These are phyloP conservation scores for Metschnikowia continentalis DNA, from an alignment of 805 yeast genomes.

Conservation along the genomic window DNA sequence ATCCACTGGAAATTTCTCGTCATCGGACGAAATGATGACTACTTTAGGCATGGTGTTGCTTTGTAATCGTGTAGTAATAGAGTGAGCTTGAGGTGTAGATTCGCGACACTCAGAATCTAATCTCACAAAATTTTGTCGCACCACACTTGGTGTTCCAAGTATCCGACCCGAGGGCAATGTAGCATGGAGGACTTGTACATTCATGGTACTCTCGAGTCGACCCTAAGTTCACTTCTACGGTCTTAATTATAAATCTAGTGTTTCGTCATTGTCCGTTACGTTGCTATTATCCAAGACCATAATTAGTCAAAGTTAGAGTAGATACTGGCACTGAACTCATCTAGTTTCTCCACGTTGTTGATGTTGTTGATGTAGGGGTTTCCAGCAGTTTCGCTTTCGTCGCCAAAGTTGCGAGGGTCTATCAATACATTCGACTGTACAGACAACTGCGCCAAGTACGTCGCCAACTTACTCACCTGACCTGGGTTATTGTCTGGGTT, in stretches of 20 bases:
- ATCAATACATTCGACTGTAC: conserved; percentile 56
- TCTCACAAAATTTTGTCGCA: conserved; percentile 1
- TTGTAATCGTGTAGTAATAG: neutral
- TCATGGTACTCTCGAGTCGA: too few relatives aligned
- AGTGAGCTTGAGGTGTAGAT: neutral
- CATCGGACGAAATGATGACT: conserved; percentile 71
- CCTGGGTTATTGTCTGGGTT: conserved; percentile 18
- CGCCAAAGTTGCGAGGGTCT: conserved; percentile 37
- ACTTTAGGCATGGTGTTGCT: conserved; percentile 34
- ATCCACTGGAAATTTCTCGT: conserved; percentile 73
- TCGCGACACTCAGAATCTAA: neutral
- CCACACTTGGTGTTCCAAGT: neutral
- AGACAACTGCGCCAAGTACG: conserved; percentile 62
- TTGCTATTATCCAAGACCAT: neutral
- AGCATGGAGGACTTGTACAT: neutral
- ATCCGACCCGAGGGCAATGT: neutral
- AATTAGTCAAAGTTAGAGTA: conserved; percentile 64
- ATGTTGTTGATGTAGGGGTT: conserved; percentile 35
- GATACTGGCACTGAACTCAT: conserved; percentile 85
- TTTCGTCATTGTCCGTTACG: neutral
- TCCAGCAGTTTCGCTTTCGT: conserved; percentile 29
- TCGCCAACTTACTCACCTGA: conserved; percentile 46
- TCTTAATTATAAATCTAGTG: neutral
- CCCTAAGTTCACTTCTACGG: neutral
- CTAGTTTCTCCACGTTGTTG: conserved; percentile 54